These are phyloP conservation scores for Dentipellis sp. DNA, from an alignment of 768 basidiomycete species.

Conservation along the genomic window DNA sequence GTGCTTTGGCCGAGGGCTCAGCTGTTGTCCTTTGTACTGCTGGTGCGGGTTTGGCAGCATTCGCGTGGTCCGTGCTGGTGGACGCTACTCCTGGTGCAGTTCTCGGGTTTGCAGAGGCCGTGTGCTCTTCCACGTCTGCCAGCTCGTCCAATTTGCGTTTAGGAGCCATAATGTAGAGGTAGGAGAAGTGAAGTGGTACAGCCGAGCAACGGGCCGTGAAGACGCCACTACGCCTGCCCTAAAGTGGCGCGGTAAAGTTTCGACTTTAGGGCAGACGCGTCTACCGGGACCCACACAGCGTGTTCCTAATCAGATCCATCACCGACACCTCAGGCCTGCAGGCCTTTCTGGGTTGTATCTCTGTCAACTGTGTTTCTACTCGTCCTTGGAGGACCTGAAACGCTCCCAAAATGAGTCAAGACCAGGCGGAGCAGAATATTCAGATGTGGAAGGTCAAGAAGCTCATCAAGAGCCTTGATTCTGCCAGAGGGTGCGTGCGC, in stretches of 20 bases:
- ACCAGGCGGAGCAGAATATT: constrained; percentile 87
- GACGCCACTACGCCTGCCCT: background rate
- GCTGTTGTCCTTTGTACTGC: background rate
- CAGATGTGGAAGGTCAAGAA: constrained; percentile 99
- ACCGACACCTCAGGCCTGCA: background rate
- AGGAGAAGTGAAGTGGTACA: background rate
- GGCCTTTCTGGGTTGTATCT: background rate
- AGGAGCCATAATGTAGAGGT: background rate
- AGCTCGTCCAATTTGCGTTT: background rate
- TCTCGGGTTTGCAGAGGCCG: background rate
- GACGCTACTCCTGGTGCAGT: background rate
- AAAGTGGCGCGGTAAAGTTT: background rate
- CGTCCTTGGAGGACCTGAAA: constrained; percentile 3
- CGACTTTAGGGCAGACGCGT: background rate
- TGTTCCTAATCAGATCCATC: constrained; percentile 1
- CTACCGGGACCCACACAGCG: background rate
- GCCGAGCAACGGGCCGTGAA: background rate
- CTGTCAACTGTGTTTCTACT: background rate
- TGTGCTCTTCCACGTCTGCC: background rate
- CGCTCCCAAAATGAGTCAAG: constrained; percentile 61
- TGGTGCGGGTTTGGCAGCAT: background rate
- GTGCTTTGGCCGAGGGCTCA: background rate
- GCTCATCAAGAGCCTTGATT: constrained; percentile 95
- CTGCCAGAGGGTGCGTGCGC: constrained; percentile 68
- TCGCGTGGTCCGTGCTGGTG: background rate